Evolutionary conservation across 2,329 filamentous ascomycete species (phyloP).

Genomic region (Alternaria brassicicola): DNA sequence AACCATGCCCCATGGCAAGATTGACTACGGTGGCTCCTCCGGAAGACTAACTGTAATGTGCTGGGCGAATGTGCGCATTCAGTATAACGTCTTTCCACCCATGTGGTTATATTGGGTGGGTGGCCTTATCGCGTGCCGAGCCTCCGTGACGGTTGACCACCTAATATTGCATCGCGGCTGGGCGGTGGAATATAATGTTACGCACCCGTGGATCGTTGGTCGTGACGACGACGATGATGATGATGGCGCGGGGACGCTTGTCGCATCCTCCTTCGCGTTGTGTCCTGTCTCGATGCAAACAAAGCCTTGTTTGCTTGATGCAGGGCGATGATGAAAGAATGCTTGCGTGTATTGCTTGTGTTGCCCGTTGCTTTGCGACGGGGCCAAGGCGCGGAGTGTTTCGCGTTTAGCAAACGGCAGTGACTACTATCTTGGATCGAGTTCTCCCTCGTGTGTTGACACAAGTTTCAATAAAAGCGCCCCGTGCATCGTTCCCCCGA

Average conservation of each 20-base stretch:
- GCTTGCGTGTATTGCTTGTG: neutral
- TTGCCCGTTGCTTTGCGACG: neutral
- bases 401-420: neutral
- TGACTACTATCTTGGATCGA: neutral
- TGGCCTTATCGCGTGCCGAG: neutral
- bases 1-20: neutral
- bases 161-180: neutral
- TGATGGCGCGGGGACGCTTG: neutral
- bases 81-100: neutral
- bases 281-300: neutral
- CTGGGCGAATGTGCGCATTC: neutral
- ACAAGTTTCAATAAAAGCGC: neutral
- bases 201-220: neutral
- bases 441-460: neutral
- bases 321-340: neutral
- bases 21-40: neutral
- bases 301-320: neutral
- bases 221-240: neutral
- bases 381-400: conserved; percentile 1
- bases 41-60: neutral
- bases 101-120: neutral
- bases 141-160: neutral
- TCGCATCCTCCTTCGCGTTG: neutral
- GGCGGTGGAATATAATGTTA: neutral
- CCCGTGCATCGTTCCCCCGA: neutral